Conservation (phyloP, 225 moss, liverwort and hornwort genomes). For the Physcomitrellopsis africana region DNA sequence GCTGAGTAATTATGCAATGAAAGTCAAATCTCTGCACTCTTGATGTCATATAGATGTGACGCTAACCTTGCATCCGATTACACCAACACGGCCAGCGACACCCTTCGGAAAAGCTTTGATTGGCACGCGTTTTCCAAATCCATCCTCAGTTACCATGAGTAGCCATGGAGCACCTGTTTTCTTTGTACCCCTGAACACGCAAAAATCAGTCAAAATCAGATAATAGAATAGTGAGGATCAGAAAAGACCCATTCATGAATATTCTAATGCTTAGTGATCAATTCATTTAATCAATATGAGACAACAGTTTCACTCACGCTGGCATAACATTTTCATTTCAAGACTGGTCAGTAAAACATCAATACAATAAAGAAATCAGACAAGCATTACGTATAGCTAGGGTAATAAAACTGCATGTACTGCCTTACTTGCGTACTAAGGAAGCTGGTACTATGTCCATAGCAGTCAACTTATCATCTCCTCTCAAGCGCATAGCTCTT, state of each 20-base stretch:
- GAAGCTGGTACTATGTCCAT: conserved; percentile 93
- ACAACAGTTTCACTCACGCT: neutral
- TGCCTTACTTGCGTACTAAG: conserved; percentile 57
- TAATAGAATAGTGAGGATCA: neutral
- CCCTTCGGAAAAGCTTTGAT: conserved; percentile 77
- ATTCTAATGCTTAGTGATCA: neutral
- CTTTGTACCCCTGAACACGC: conserved; percentile 39
- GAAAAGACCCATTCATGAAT: neutral
- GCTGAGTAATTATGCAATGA: neutral
- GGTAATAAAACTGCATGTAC: neutral
- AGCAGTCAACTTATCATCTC: conserved; percentile 80
- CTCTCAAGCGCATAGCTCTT: conserved; percentile 85
- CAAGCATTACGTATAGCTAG: neutral
- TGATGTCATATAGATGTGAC: neutral
- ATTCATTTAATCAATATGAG: neutral
- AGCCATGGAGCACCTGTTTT: conserved; percentile 71
- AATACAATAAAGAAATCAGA: conserved; percentile 11
- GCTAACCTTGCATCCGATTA: conserved; percentile 91
- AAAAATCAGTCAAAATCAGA: conserved; percentile 10
- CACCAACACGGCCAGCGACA: conserved; percentile 81
- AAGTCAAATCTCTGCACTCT: conserved; percentile 10
- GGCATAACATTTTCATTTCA: conserved; percentile 14
- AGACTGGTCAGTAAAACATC: neutral
- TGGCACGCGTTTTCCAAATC: conserved; percentile 91
- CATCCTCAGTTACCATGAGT: conserved; percentile 88